Conservation (phyloP, 208 protist species). For the Zelonia costaricensis region DNA sequence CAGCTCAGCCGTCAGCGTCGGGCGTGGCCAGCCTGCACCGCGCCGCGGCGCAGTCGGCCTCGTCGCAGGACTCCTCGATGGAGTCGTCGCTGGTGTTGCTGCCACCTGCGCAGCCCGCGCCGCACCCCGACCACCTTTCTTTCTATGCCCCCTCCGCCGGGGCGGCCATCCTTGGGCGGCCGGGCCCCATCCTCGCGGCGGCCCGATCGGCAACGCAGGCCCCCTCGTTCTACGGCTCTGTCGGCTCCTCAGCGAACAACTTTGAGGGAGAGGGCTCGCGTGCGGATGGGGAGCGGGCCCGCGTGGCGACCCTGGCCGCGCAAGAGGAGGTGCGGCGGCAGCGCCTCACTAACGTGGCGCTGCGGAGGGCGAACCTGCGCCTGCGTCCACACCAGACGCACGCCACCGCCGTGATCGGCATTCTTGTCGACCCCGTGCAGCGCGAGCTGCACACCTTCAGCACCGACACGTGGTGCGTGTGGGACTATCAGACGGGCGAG, state of each 20-base stretch:
- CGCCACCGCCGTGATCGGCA: slow-evolving; percentile 39
- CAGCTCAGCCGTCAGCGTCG: too few relatives aligned
- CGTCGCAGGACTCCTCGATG: not conserved
- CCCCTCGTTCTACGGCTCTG: not conserved
- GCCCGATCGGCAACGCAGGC: too few relatives aligned
- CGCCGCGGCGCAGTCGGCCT: not conserved
- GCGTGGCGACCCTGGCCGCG: slow-evolving; percentile 5
- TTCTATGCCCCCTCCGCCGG: not conserved
- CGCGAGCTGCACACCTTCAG: slow-evolving; percentile 72
- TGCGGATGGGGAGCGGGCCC: not conserved
- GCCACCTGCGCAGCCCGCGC: not conserved
- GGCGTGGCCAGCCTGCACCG: too few relatives aligned
- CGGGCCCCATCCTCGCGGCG: not conserved
- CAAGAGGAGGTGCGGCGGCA: slow-evolving; percentile 8
- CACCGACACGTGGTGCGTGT: slow-evolving; percentile 59
- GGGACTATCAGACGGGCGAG: slow-evolving; percentile 51
- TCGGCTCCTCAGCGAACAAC: not conserved
- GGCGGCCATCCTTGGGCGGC: not conserved
- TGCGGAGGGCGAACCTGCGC: slow-evolving; percentile 28
- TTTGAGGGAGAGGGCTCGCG: not conserved
- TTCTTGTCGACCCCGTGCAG: slow-evolving; percentile 32
- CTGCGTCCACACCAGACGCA: slow-evolving; percentile 47
- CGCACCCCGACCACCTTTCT: too few relatives aligned
- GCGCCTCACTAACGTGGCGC: slow-evolving; percentile 3
- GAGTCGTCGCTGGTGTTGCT: slow-evolving; percentile 2